Evolutionary conservation across 2,329 filamentous ascomycete species (phyloP), one percentile per base, ranked within the genome.

Genomic region (Aspergillus uvarum): DNA sequence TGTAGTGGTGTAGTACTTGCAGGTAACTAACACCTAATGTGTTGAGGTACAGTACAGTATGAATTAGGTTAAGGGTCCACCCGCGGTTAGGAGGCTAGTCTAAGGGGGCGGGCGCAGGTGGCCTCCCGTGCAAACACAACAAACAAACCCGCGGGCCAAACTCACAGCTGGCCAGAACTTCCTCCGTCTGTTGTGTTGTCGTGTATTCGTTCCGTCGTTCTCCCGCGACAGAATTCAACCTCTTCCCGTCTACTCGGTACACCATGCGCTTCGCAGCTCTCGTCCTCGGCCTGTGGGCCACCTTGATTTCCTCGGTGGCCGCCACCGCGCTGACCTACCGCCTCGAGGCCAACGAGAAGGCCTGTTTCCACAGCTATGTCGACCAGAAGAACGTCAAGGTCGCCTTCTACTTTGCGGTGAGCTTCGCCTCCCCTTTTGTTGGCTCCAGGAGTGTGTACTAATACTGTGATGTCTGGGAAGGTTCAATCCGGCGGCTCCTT

Each of bases 401-500:
- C 68, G 93, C 95, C 53, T 99, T 99, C 75, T 99, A 99, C 82
- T 99, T 99, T 80, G 96, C 95, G 62, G 95, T 99, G 81, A 67
- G 89, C 80, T 56, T 60, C 21, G 21, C 31, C 49, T 29, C 14
- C 4, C 29, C 5, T 5, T 42, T 14, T 4, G 4, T 53, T n/a
- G 38, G 16, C 19, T 22, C n/a, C 26, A n/a, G 11, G 4, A 19
- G 10, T n/a, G 19, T 21, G 22, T 11, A 12, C 16, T 31, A 22
- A 31, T 61, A n/a, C 51, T 22, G 24, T 35, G 56, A 8, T 29
- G 2, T 50, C 11, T 12, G 26, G 14, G 26, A 53, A 96, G 93
- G 93, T 97, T 51, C 95, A 99, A 96, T 94, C 93, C 8, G 95
- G 95, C 73, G 96, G 95, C 69, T 94, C 92, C 31, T 99, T 99